Conservation (phyloP, 176 grass and related monocot genomes). For the sorghum (Sorghum bicolor) region DNA sequence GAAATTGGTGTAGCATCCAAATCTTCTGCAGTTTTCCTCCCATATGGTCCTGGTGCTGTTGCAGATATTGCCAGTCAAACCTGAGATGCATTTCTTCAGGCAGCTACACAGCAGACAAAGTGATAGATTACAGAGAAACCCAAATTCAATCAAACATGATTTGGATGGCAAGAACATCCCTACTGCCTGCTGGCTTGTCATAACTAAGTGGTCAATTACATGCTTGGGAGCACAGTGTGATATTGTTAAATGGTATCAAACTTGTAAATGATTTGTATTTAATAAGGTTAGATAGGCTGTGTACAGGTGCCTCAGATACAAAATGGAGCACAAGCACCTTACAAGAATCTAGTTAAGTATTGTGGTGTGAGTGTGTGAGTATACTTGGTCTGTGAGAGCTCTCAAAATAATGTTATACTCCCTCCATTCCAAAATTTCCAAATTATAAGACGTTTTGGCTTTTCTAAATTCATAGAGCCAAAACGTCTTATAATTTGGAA, state of each 20-base stretch:
- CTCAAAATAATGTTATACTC: neutral
- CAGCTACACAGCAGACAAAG: neutral
- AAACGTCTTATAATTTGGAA: neutral
- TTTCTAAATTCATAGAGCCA: too few species aligned
- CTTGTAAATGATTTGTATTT: constrained; percentile 23
- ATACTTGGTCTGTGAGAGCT: neutral
- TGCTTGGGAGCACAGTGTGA: neutral
- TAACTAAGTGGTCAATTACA: constrained; percentile 11
- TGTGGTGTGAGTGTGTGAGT: neutral
- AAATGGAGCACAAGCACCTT: neutral
- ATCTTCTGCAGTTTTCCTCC: constrained; percentile 50
- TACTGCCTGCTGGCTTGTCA: neutral
- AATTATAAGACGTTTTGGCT: neutral
- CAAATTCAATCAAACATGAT: neutral
- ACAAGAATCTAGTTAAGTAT: constrained; percentile 10
- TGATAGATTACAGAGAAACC: neutral
- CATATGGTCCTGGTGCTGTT: constrained; percentile 47
- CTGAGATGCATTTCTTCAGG: constrained; percentile 36
- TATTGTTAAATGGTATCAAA: neutral
- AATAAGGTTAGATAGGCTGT: neutral
- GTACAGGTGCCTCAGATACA: constrained; percentile 2
- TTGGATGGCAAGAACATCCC: neutral
- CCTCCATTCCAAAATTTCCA: neutral
- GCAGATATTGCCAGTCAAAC: constrained; percentile 45
- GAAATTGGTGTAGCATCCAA: constrained; percentile 39